Evolutionary conservation across 2,329 filamentous ascomycete species (phyloP), one percentile per base, ranked within the genome.

Genomic region (Aspergillus fumigatus): DNA sequence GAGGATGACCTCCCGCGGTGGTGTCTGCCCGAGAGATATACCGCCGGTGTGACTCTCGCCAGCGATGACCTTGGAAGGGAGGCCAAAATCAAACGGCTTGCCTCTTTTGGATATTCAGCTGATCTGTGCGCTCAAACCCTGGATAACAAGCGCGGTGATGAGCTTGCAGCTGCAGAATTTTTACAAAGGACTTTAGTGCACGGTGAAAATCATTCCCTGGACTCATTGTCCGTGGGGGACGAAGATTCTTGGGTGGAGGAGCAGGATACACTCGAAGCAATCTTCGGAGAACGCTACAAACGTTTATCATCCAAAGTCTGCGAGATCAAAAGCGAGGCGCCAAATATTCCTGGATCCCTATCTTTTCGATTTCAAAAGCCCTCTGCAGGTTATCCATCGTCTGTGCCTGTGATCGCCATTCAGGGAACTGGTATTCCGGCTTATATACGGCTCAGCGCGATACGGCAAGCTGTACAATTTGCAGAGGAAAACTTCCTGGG

Each of bases 1-100:
- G 94, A 99, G 70, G 94, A 99, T 70, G 94, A 97, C 67, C 78
- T 97, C n/a, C 94, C 94, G 1, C 80, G 84, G 6, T 97, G 93
- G 92, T 90, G 90, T 65, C 78, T 99, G 45, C 94, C 94, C 0
- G 92, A 95, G 74, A 89, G 87, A 59, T 99, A 99, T 71, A 87
- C 89, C 10, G 93, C 92, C 27, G 94, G 94, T 23, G 87, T 97
- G 26, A 91, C 88, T 48, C 87, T 99, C 61, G 93, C 87, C 1
- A 89, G 89, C 51, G 88, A 87, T 6, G 88, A 97, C 70, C 73
- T 97, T 59, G 89, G 86, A 69, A 84, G 86, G 63, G 92, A 97
- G 71, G 88, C 85, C 3, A 88, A 89, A 55, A 85, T 97, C 64
- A 92, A 94, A 70, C 83, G 92, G 10, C 81, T 99, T 21, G 82